These are phyloP conservation scores for Fusarium humuli DNA, from an alignment of 2,329 filamentous ascomycete genomes.

Conservation along the genomic window DNA sequence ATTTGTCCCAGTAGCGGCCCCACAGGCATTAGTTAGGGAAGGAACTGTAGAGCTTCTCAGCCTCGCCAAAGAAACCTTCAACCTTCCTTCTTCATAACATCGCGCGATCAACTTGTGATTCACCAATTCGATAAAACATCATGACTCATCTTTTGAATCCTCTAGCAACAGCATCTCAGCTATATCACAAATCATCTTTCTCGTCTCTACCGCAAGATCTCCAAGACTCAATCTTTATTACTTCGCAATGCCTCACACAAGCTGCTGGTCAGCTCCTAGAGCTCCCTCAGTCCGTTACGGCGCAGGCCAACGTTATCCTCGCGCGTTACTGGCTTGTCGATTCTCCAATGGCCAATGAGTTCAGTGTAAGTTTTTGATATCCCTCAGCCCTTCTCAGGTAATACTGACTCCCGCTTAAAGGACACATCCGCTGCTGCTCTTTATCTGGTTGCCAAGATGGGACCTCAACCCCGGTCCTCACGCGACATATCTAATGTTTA, in stretches of 20 bases:
- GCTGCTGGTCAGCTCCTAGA: constrained; percentile 83
- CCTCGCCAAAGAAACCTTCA: constrained; percentile 38
- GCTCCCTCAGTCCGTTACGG: constrained; percentile 86
- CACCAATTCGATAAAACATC: neutral
- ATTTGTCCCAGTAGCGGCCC: constrained; percentile 22
- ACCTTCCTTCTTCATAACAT: constrained; percentile 5
- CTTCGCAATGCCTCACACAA: constrained; percentile 79
- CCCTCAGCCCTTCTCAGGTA: neutral
- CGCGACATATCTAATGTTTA: constrained; percentile 89
- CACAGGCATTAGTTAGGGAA: constrained; percentile 9
- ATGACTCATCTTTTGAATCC: constrained; percentile 77
- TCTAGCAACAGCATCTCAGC: constrained; percentile 77
- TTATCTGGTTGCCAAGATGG: constrained; percentile 86
- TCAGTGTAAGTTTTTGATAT: constrained; percentile 57
- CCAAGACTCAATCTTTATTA: constrained; percentile 77
- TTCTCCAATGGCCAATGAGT: constrained; percentile 68
- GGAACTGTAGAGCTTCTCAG: constrained; percentile 30
- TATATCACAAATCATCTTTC: constrained; percentile 67
- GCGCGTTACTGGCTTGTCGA: constrained; percentile 81
- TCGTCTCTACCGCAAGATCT: constrained; percentile 73
- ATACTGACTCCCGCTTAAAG: constrained; percentile 55
- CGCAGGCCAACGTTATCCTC: constrained; percentile 85
- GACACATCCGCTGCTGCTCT: constrained; percentile 84
- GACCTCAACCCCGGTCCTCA: constrained; percentile 78
- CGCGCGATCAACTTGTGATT: neutral